Evolutionary conservation across 495 filamentous ascomycete species (phyloP).

Genomic region (Neurospora sp.): DNA sequence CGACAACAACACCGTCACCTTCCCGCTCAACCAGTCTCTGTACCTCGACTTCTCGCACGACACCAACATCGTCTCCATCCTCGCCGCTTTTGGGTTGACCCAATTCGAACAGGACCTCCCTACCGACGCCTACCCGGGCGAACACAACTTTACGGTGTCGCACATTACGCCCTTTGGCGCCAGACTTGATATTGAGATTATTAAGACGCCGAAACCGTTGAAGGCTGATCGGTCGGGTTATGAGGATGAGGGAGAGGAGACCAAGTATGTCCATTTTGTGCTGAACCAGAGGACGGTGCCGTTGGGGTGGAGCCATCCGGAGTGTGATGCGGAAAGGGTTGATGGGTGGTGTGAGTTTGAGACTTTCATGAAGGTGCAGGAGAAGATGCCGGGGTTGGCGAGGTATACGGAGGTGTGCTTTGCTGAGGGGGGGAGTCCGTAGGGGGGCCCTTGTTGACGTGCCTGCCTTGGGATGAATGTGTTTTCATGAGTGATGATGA

Average conservation of each 20-base stretch:
- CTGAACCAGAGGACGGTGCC: conserved; percentile 55
- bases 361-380: conserved; percentile 43
- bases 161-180: conserved; percentile 51
- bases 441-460: too few species aligned
- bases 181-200: conserved; percentile 54
- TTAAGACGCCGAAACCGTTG: conserved; percentile 45
- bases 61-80: conserved; percentile 65
- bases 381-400: conserved; percentile 33
- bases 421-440: conserved; percentile 35
- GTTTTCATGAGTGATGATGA: background rate
- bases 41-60: conserved; percentile 86
- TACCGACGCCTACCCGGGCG: conserved; percentile 28
- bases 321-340: conserved; percentile 42
- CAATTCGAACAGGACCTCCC: conserved; percentile 47
- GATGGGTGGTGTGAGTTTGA: conserved; percentile 57
- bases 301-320: conserved; percentile 42
- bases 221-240: conserved; percentile 30
- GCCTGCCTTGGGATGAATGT: background rate
- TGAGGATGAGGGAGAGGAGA: conserved; percentile 24
- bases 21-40: conserved; percentile 54
- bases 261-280: conserved; percentile 54
- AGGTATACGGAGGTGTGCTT: conserved; percentile 46
- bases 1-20: conserved; percentile 51
- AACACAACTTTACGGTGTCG: conserved; percentile 44
- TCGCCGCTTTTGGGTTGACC: conserved; percentile 64